These are phyloP conservation scores for Protea cynaroides DNA, from an alignment of 164 flowering plant species.

Conservation along the genomic window DNA sequence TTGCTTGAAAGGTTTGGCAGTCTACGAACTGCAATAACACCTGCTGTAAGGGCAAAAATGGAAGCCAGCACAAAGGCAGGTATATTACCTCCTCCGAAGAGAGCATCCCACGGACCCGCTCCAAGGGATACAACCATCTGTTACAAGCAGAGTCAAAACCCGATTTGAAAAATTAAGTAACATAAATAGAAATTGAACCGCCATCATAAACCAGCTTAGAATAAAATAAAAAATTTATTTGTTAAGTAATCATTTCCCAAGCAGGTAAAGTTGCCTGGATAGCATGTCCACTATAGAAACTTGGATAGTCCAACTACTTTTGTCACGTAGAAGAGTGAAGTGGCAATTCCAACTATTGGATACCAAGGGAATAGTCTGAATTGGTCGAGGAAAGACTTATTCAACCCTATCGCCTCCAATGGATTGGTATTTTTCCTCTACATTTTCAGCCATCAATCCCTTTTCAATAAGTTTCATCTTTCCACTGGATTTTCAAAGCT, in stretches of 20 bases:
- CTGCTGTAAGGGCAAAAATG: conserved; percentile 63
- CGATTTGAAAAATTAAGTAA: background rate
- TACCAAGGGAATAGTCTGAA: no score
- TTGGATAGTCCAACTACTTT: no score
- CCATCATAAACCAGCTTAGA: background rate
- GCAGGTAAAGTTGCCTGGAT: background rate
- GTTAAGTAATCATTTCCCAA: background rate
- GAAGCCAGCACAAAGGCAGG: conserved; percentile 92
- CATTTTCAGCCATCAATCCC: no score
- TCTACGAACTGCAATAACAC: conserved; percentile 52
- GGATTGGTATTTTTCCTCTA: no score
- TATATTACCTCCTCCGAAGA: conserved; percentile 93
- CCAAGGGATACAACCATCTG: conserved; percentile 94
- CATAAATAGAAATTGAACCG: background rate
- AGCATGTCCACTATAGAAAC: no score
- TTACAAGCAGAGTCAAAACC: background rate
- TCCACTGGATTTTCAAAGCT: no score
- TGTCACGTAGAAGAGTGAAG: no score
- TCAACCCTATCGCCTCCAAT: no score
- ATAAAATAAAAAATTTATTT: background rate
- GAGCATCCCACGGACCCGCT: conserved; percentile 99
- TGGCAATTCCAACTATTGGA: no score
- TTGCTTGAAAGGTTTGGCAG: conserved; percentile 62
- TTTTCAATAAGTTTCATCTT: no score
- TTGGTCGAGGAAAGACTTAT: no score